Base-by-base conservation (phyloP, 352 stramenopile species). In the Pythium rishiriense region DNA sequence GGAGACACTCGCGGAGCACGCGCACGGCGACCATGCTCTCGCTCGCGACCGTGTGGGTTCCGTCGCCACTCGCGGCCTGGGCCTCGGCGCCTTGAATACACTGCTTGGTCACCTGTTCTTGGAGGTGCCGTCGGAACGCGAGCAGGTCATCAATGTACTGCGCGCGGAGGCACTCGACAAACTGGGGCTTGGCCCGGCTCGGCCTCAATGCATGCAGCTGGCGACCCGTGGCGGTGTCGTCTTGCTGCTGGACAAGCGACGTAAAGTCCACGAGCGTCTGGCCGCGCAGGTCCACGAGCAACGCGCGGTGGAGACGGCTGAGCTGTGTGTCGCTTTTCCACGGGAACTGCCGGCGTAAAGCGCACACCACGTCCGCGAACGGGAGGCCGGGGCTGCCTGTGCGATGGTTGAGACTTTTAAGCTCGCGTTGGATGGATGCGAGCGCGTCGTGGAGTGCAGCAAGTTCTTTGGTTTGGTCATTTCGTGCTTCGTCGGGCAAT, bases 101-200 rank as follows among this genome's bases (percentile, higher is more conserved):
- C 29, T 50, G 19, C n/a, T 54, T 48, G 48, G 71, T 58, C 21
- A 88, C 71, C 19, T 75, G 56, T 1, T 39, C 49, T 42, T 89
- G 72, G 5, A 89, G 21, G 25, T 84, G 75, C 1, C 46, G 63
- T 0, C 78, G 76, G 31, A 85, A 91, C 0, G 43, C 58, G n/a
- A 89, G 54, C 19, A 88, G 48, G 48, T 91, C 82, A 22, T 91
- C 82, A 21, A 91, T 70, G 56, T 84, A 79, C 60, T 89, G 82
- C 33, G 74, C 66, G 3, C 70, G 76, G 0, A 88, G 59, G 29
- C 76, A 85, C 56, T 89, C 78, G 43, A 41, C 28, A 35, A 69
- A 70, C 31, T 59, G 43, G 22, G 65, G 67, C 28, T 49, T 62
- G 15, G 31, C 10, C 2, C 55, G 39, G 17, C 3, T 39, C 12